Conservation (phyloP, 2,329 filamentous ascomycete genomes). For the Xylaria sp. region DNA sequence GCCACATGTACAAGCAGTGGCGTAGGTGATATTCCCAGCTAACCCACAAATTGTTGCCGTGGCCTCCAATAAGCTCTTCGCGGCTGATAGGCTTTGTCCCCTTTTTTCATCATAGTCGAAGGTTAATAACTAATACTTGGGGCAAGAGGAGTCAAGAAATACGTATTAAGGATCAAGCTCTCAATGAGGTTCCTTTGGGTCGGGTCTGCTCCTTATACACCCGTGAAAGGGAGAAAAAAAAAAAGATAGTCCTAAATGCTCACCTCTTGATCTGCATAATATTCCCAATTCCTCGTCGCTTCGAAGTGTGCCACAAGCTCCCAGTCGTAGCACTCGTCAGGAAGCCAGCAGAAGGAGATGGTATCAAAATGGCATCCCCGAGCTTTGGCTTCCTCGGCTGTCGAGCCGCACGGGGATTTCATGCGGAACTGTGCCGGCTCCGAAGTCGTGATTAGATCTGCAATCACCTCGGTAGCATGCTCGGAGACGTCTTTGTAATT, state of each 20-base stretch:
- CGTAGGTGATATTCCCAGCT: constrained; percentile 39
- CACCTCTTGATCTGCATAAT: constrained; percentile 20
- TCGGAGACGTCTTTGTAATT: constrained; percentile 17
- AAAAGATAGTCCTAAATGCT: not conserved
- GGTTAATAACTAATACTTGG: constrained; percentile 8
- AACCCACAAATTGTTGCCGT: constrained; percentile 33
- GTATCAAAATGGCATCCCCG: constrained; percentile 45
- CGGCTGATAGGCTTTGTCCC: constrained; percentile 27
- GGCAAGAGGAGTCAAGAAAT: not conserved
- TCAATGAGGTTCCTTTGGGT: not conserved
- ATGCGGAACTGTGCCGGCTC: constrained; percentile 22
- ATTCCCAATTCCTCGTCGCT: constrained; percentile 23
- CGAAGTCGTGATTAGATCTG: constrained; percentile 8
- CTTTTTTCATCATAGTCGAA: constrained; percentile 29
- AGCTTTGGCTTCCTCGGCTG: constrained; percentile 38
- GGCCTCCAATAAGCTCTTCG: constrained; percentile 31
- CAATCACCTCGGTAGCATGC: constrained; percentile 12
- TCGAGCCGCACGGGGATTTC: constrained; percentile 41
- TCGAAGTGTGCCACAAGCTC: constrained; percentile 41
- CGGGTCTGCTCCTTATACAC: not conserved
- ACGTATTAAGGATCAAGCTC: not conserved
- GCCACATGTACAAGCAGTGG: constrained; percentile 43
- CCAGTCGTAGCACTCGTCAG: constrained; percentile 43
- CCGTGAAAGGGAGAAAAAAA: not conserved
- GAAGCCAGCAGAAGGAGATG: constrained; percentile 45